Evolutionary conservation across 768 basidiomycete genomes (phyloP).

Genomic region (Boletus rex-veris): DNA sequence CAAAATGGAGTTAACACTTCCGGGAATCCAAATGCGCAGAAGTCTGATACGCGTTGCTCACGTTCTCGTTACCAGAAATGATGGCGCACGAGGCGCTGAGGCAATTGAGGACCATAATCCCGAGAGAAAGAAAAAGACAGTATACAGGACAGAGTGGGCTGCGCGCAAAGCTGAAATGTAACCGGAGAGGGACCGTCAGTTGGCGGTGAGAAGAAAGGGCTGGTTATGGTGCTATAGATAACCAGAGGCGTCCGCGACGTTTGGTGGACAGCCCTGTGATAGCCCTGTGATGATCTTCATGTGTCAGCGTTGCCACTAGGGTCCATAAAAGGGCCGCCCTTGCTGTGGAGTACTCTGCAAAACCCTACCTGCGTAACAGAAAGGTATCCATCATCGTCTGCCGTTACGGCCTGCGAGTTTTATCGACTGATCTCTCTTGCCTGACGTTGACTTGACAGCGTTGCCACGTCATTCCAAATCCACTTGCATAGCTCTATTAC

Average conservation of each 20-base stretch:
- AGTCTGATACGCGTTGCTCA: constrained; percentile 60
- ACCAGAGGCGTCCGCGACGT: too few relatives aligned
- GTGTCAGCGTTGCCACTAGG: background rate
- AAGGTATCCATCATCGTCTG: constrained; percentile 11
- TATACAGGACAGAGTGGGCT: background rate
- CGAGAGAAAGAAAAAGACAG: constrained; percentile 14
- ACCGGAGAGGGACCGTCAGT: background rate
- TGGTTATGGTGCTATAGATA: constrained; percentile 10
- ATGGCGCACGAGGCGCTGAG: constrained; percentile 66
- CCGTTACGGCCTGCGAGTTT: constrained; percentile 4
- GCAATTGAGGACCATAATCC: constrained; percentile 42
- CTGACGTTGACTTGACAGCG: constrained; percentile 9
- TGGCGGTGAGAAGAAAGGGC: constrained; percentile 9
- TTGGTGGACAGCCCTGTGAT: too few relatives aligned
- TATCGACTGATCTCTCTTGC: background rate
- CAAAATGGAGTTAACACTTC: constrained; percentile 70
- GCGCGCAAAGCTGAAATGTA: background rate
- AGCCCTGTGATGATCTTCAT: too few relatives aligned
- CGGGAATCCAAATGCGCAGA: constrained; percentile 65
- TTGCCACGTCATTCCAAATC: constrained; percentile 21
- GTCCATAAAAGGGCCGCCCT: constrained; percentile 1
- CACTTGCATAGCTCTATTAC: constrained; percentile 29
- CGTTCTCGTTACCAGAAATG: constrained; percentile 62
- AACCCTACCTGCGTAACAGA: background rate
- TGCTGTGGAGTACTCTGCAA: background rate